Percentiles rank a stretch among this genome's conserved stretches.
phyloP scores from a whole-genome alignment of 202 grass and related monocot genomes.

The Hordeum pubiflorum region DNA sequence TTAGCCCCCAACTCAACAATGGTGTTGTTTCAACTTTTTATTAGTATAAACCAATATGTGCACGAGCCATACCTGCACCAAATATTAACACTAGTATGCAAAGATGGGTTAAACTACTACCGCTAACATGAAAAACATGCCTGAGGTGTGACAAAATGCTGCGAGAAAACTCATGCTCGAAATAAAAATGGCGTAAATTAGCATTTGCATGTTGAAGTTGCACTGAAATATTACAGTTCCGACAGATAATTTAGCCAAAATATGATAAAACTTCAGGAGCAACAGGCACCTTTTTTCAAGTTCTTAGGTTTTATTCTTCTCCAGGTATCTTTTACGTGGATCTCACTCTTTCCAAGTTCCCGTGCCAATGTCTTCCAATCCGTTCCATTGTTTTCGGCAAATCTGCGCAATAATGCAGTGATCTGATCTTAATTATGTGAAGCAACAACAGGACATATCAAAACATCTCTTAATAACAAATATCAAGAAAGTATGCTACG shows the following conservation, averaged over 20 bases:
- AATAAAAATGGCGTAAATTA: neutral
- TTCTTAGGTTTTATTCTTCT: constrained; percentile 51
- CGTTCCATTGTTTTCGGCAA: constrained; percentile 39
- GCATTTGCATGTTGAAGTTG: neutral
- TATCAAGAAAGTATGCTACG: neutral
- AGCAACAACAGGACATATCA: neutral
- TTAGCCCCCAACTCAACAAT: no score
- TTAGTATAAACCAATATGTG: no score
- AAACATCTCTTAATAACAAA: constrained; percentile 17
- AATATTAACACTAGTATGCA: neutral
- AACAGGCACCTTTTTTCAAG: constrained; percentile 37
- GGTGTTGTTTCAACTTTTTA: no score
- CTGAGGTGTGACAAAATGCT: neutral
- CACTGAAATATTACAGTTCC: neutral
- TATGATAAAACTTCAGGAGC: constrained; percentile 17
- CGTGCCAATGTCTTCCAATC: constrained; percentile 45
- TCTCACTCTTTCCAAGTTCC: constrained; percentile 39
- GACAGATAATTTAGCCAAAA: constrained; percentile 1
- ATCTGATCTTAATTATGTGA: constrained; percentile 21
- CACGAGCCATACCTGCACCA: no score
- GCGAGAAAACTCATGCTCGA: neutral
- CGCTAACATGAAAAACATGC: neutral
- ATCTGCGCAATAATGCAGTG: constrained; percentile 32
- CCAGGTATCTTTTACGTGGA: constrained; percentile 81
- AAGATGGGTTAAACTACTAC: neutral